phyloP scores from a whole-genome alignment of 1,284 basidiomycete species.

The Ceratobasidium sp. region DNA sequence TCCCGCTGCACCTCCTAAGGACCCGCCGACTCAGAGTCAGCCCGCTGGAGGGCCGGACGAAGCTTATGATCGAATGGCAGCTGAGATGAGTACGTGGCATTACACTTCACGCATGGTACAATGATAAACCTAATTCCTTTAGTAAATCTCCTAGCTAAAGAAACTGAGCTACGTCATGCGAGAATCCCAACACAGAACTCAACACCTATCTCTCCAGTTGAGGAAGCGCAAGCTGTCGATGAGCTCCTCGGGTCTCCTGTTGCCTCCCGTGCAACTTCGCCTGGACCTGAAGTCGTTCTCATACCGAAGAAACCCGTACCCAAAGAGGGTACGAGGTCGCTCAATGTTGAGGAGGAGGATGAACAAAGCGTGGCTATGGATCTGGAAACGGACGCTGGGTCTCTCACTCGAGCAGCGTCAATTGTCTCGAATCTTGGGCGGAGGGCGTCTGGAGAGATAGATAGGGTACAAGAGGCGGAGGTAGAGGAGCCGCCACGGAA shows the following conservation, averaged over 20 bases:
- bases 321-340: neutral
- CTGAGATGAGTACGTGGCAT: too few relatives aligned
- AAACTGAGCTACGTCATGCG: too few relatives aligned
- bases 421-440: neutral
- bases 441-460: neutral
- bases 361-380: constrained; percentile 29
- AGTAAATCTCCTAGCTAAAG: too few relatives aligned
- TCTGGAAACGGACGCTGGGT: constrained; percentile 6
- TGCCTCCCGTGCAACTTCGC: neutral
- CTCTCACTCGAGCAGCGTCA: neutral
- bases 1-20: neutral
- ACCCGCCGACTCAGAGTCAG: too few relatives aligned
- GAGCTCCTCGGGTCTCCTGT: neutral
- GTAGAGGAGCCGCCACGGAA: constrained; percentile 24
- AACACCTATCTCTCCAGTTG: too few relatives aligned
- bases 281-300: neutral
- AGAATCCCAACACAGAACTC: too few relatives aligned
- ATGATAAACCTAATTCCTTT: too few relatives aligned
- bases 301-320: neutral
- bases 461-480: neutral
- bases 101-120: too few relatives aligned
- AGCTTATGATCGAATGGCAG: too few relatives aligned
- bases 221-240: neutral
- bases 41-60: too few relatives aligned
- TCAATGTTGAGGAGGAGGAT: constrained; percentile 7